phyloP scores from a whole-genome alignment of 2,329 filamentous ascomycete species.

The Penicillium thymicola region DNA sequence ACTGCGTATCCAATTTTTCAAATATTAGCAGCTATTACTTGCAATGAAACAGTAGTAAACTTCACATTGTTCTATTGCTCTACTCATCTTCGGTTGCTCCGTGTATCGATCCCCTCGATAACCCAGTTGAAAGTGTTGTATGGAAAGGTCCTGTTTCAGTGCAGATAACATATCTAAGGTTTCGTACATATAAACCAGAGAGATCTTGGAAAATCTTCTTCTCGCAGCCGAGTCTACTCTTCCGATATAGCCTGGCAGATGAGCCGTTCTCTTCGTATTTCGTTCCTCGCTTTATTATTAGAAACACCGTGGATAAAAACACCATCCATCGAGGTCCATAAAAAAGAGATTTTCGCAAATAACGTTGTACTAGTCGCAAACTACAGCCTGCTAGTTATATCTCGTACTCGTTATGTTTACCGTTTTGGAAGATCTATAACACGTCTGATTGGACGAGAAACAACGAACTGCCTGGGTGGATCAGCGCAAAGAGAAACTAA shows the following conservation, averaged over 20 bases:
- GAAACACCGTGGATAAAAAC: not conserved
- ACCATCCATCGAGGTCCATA: too few species aligned
- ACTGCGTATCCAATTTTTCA: not conserved
- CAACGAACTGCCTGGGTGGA: not conserved
- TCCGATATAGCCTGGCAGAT: not conserved
- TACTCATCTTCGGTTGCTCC: slow-evolving; percentile 10
- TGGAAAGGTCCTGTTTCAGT: too few species aligned
- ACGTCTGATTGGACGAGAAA: not conserved
- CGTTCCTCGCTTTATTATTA: not conserved
- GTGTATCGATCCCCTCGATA: slow-evolving; percentile 18
- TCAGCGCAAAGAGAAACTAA: not conserved
- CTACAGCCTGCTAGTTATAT: not conserved
- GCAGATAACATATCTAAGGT: too few species aligned
- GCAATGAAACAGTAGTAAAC: not conserved
- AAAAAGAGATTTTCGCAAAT: not conserved
- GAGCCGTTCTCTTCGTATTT: not conserved
- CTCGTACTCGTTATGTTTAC: slow-evolving; percentile 3
- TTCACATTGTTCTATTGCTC: not conserved
- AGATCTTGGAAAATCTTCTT: not conserved
- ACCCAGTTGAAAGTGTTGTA: slow-evolving; percentile 7
- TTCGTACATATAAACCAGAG: too few species aligned
- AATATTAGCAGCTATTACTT: not conserved
- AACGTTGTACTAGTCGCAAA: not conserved
- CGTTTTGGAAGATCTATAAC: not conserved
- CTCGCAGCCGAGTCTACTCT: not conserved